These are phyloP conservation scores for Paecilomyces niveus DNA, from an alignment of 2,329 filamentous ascomycete genomes.

Conservation along the genomic window DNA sequence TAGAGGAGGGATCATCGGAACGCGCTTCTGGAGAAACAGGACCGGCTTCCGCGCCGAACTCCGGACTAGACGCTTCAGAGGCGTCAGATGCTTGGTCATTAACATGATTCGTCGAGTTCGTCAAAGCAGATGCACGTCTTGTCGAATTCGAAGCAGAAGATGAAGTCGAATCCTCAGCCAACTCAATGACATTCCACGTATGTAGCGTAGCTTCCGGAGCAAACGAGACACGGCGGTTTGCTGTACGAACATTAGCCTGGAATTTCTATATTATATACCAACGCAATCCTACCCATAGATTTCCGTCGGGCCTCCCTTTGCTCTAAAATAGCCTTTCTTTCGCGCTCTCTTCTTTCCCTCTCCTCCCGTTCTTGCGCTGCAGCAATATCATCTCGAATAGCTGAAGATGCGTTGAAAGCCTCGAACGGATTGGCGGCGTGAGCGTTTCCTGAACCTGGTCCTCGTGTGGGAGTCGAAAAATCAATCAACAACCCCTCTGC, in stretches of 20 bases:
- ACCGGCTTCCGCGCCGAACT: constrained; percentile 52
- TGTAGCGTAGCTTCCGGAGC: constrained; percentile 95
- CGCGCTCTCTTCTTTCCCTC: constrained; percentile 51
- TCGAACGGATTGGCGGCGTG: constrained; percentile 44
- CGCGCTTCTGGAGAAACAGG: constrained; percentile 55
- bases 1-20: constrained; percentile 66
- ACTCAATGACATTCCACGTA: constrained; percentile 92
- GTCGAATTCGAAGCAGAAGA: constrained; percentile 67
- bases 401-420: constrained; percentile 33
- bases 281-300: constrained; percentile 55
- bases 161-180: constrained; percentile 77
- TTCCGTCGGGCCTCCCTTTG: constrained; percentile 84
- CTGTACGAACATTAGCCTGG: constrained; percentile 23
- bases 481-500: constrained; percentile 35
- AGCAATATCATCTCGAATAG: constrained; percentile 29
- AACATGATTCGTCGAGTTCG: constrained; percentile 23
- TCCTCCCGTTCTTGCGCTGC: constrained; percentile 62
- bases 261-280: neutral
- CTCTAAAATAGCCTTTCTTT: constrained; percentile 56
- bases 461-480: constrained; percentile 33
- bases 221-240: constrained; percentile 91
- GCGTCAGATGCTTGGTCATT: constrained; percentile 36
- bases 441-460: constrained; percentile 27
- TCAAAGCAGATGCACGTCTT: constrained; percentile 60
- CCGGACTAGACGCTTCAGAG: constrained; percentile 56